Percentiles rank a stretch among this genome's conserved stretches.
phyloP scores from a whole-genome alignment of 345 rosid species.

The Brassica juncea region DNA sequence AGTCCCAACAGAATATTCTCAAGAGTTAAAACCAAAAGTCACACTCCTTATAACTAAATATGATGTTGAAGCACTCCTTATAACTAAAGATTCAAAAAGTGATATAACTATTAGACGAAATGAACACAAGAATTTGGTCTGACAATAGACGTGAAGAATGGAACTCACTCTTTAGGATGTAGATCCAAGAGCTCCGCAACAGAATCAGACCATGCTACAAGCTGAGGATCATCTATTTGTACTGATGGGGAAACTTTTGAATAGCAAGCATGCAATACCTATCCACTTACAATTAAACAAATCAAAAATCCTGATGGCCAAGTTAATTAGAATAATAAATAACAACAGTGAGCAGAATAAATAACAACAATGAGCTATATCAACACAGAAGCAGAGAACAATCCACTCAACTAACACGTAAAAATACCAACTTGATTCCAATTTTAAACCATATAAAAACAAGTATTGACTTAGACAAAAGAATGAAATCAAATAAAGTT shows the following conservation, averaged over 20 bases:
- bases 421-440: not conserved
- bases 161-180: slow-evolving; percentile 86
- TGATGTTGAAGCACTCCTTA: not conserved
- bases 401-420: slow-evolving; percentile 10
- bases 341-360: not conserved
- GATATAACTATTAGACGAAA: not conserved
- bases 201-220: slow-evolving; percentile 91
- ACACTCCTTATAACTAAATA: not conserved
- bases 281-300: not conserved
- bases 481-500: not conserved
- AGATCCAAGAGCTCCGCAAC: slow-evolving; percentile 76
- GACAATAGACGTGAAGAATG: not conserved
- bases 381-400: not conserved
- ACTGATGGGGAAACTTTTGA: slow-evolving; percentile 85
- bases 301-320: not conserved
- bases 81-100: not conserved
- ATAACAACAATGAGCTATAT: not conserved
- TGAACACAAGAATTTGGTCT: not conserved
- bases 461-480: not conserved
- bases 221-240: slow-evolving; percentile 83
- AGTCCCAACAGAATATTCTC: slow-evolving; percentile 11
- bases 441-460: not conserved
- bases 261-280: slow-evolving; percentile 92
- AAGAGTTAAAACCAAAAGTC: not conserved
- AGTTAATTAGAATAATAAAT: not conserved